These are phyloP conservation scores for Podosphaera xanthii DNA, from an alignment of 2,329 filamentous ascomycete genomes.

Conservation along the genomic window DNA sequence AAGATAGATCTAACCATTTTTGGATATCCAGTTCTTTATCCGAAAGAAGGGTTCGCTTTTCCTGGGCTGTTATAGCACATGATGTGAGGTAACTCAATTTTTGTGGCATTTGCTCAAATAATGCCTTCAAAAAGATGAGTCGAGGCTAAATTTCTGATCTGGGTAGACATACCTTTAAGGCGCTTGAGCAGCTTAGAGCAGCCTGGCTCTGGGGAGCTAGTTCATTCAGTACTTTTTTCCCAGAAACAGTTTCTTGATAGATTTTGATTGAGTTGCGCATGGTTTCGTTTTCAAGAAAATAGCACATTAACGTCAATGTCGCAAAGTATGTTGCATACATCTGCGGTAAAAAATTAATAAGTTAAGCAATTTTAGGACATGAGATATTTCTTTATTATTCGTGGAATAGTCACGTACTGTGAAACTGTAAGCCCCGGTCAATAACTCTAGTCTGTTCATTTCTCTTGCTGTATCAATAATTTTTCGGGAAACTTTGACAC, in stretches of 20 bases:
- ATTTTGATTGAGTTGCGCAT: slow-evolving; percentile 56
- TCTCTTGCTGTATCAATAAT: slow-evolving; percentile 62
- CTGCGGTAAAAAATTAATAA: neutral
- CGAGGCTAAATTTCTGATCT: slow-evolving; percentile 3
- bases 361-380: too few species aligned
- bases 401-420: slow-evolving; percentile 19
- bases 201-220: slow-evolving; percentile 70
- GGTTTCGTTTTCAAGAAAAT: slow-evolving; percentile 57
- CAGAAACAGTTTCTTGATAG: slow-evolving; percentile 62
- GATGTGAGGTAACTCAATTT: slow-evolving; percentile 8
- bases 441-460: slow-evolving; percentile 48
- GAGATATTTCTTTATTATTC: neutral
- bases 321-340: slow-evolving; percentile 69
- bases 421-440: slow-evolving; percentile 75
- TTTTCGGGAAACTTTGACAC: slow-evolving; percentile 37
- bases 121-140: slow-evolving; percentile 26
- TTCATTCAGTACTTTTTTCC: slow-evolving; percentile 58
- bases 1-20: too few species aligned
- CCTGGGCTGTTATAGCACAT: too few species aligned
- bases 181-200: slow-evolving; percentile 62
- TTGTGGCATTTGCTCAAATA: slow-evolving; percentile 69
- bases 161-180: slow-evolving; percentile 40
- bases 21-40: too few species aligned
- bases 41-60: too few species aligned
- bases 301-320: slow-evolving; percentile 58